phyloP scores from a whole-genome alignment of 1,284 basidiomycete genomes.

The Mycocalia duriaeana region DNA sequence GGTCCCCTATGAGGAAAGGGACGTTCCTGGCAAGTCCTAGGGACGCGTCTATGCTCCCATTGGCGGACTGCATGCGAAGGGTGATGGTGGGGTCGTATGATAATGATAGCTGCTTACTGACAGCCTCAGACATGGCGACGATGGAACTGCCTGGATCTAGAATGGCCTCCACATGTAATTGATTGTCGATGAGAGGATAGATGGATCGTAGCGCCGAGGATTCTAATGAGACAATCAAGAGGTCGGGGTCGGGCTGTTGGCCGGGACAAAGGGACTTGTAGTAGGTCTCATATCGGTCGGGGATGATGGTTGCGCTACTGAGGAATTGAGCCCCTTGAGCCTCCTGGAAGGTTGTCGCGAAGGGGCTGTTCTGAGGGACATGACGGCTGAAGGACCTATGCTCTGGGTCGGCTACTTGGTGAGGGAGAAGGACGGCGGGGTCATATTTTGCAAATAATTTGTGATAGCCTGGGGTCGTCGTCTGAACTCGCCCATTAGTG shows the following conservation, averaged over 20 bases:
- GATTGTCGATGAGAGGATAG: slow-evolving; percentile 9
- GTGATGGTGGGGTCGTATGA: background rate
- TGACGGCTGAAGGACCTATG: too few relatives aligned
- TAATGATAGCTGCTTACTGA: slow-evolving; percentile 6
- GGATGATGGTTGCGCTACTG: too few relatives aligned
- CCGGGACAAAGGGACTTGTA: too few relatives aligned
- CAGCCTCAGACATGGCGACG: slow-evolving; percentile 15
- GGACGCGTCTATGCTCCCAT: slow-evolving; percentile 9
- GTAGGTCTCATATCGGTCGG: too few relatives aligned
- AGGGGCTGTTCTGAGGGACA: too few relatives aligned
- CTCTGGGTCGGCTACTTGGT: too few relatives aligned
- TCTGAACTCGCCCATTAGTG: too few relatives aligned
- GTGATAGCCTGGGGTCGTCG: too few relatives aligned
- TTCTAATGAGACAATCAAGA: slow-evolving; percentile 5
- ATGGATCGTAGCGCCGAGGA: slow-evolving; percentile 9
- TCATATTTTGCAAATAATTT: too few relatives aligned
- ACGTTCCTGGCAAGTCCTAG: slow-evolving; percentile 19
- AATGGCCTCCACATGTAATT: slow-evolving; percentile 9
- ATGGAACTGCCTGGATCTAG: slow-evolving; percentile 17
- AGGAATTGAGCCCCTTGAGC: too few relatives aligned
- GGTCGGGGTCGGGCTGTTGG: background rate
- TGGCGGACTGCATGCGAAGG: slow-evolving; percentile 6
- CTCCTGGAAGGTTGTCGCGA: too few relatives aligned
- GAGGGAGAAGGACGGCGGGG: too few relatives aligned
- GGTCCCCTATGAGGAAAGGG: slow-evolving; percentile 10